Evolutionary conservation across 257 asterid genomes (phyloP).

Genomic region (Przewalskia tangutica): DNA sequence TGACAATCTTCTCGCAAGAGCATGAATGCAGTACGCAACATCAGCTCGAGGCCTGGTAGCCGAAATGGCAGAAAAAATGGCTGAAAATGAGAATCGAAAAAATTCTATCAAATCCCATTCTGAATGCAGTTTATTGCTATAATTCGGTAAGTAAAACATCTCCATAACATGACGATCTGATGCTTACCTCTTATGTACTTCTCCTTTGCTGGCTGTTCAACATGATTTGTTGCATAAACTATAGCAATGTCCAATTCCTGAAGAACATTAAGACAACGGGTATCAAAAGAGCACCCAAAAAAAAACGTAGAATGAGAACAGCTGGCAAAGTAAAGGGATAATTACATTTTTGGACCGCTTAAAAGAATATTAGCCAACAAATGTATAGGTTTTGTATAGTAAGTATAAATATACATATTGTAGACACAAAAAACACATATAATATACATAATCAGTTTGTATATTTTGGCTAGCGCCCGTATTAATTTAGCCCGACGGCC

Average conservation of each 20-base stretch:
- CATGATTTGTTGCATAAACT: conserved; percentile 97
- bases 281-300: conserved; percentile 1
- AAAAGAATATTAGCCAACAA: too few relatives aligned
- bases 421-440: too few relatives aligned
- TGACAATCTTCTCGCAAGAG: conserved; percentile 81
- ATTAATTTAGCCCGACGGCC: too few relatives aligned
- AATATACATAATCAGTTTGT: too few relatives aligned
- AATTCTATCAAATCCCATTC: conserved; percentile 13
- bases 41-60: conserved; percentile 97
- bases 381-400: too few relatives aligned
- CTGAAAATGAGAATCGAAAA: conserved; percentile 32
- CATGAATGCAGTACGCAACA: conserved; percentile 95
- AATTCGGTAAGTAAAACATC: neutral
- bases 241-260: conserved; percentile 96
- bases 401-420: too few relatives aligned
- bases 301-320: neutral
- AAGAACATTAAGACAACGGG: neutral
- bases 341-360: too few relatives aligned
- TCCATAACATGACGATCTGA: neutral
- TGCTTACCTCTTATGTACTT: conserved; percentile 72
- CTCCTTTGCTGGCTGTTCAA: conserved; percentile 93
- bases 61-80: conserved; percentile 78
- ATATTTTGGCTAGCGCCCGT: too few relatives aligned
- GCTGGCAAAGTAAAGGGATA: neutral
- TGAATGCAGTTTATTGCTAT: neutral